Percentiles rank a stretch among this genome's conserved stretches.
These are phyloP conservation scores for Epichloe gansuensis DNA, from an alignment of 2,329 filamentous ascomycete species.

Conservation along the genomic window DNA sequence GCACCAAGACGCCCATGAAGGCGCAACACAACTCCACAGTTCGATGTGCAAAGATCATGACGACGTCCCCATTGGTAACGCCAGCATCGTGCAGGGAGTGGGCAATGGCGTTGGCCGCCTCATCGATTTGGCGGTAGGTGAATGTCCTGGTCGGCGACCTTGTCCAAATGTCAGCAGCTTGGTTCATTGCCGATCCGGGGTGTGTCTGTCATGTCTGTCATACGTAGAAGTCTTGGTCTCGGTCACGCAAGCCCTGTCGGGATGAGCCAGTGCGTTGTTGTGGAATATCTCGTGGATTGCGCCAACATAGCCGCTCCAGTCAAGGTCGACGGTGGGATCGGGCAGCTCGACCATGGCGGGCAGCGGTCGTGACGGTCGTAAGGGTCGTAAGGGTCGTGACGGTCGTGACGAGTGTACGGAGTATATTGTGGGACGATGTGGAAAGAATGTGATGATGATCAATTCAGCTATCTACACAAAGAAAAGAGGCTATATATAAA, in stretches of 20 bases:
- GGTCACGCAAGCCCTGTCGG: conserved; percentile 42
- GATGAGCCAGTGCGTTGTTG: conserved; percentile 53
- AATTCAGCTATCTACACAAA: too few relatives aligned
- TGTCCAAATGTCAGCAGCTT: not conserved
- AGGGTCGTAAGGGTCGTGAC: too few relatives aligned
- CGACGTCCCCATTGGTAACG: conserved; percentile 68
- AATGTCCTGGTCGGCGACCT: conserved; percentile 48
- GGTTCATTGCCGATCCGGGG: not conserved
- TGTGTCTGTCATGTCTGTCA: conserved; percentile 19
- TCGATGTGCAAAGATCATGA: conserved; percentile 84
- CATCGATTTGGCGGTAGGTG: conserved; percentile 76
- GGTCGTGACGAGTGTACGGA: too few relatives aligned
- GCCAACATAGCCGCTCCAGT: conserved; percentile 54
- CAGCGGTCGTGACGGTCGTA: too few relatives aligned
- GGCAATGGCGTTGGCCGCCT: conserved; percentile 69
- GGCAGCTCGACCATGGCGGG: conserved; percentile 27
- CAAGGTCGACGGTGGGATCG: conserved; percentile 54
- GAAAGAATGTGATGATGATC: too few relatives aligned
- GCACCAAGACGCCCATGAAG: conserved; percentile 59
- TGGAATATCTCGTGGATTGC: conserved; percentile 59
- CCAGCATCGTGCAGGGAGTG: conserved; percentile 67
- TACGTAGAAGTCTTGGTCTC: conserved; percentile 27
- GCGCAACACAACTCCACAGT: conserved; percentile 53
- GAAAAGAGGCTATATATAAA: too few relatives aligned
- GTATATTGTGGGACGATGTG: too few relatives aligned